Evolutionary conservation across 2,329 filamentous ascomycete genomes (phyloP), one percentile per base, ranked within the genome.

Genomic region (Xylaria digitata): DNA sequence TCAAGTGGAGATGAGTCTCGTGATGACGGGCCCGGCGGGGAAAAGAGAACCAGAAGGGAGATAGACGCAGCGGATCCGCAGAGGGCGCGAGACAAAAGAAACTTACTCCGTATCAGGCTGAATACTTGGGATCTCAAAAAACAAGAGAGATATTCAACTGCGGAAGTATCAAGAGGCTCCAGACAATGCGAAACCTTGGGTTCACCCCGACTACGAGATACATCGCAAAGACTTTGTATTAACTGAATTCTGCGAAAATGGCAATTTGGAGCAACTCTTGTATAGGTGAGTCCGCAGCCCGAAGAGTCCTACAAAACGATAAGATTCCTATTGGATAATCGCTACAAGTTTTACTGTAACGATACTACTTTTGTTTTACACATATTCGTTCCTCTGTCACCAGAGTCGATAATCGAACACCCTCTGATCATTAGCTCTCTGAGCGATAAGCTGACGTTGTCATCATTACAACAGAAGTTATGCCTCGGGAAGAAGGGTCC

Each of bases 1-100:
- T 70, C 69, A 0, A 72, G 71, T 45, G 70, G 69, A n/a, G 60
- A 65, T 0, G 71, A 70, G 17, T 69, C 67, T 26, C 55, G 59
- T 11, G 55, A 21, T 6, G 54, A 65, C 19, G 17, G 59, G 55
- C 57, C 62, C 19, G 26, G 4, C 43, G 5, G 3, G 5, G 34
- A 43, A 1, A 45, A 9, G 15, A 19, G 13, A 30, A 56, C 40
- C 6, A 64, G 60, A 30, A 45, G 40, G 23, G 19, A 37, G 53
- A 54, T 19, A 6, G 21, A 23, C 7, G 26, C 1, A n/a, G 32
- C 3, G 0, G 13, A 52, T 17, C 23, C 26, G 1, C 32, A 34
- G 19, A 53, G 15, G 30, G 13, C 13, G 6, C 26, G 15, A n/a
- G 26, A 13, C 45, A 23, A 17, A 53, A 53, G 50, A 9, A 6